phyloP scores from a whole-genome alignment of 2,329 filamentous ascomycete genomes.

The Fusarium solani-melongenae region DNA sequence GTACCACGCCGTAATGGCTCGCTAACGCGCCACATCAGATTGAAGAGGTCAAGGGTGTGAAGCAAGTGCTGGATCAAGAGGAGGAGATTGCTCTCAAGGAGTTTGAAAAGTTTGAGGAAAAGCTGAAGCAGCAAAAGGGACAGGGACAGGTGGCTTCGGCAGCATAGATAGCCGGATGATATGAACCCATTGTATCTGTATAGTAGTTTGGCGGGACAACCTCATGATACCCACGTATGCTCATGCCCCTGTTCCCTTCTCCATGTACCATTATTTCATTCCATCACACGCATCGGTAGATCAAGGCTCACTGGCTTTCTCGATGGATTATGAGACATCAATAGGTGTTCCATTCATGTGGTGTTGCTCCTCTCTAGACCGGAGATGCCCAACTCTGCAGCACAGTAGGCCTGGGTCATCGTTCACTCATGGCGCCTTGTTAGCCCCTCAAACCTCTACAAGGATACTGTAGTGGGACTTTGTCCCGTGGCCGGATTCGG shows the following conservation, averaged over 20 bases:
- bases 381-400: not conserved
- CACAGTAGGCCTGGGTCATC: slow-evolving; percentile 2
- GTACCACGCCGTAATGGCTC: not conserved
- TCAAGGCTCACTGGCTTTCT: not conserved
- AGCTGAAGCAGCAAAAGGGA: slow-evolving; percentile 67
- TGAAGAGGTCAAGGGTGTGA: slow-evolving; percentile 92
- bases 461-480: not conserved
- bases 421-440: slow-evolving; percentile 5
- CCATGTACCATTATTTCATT: not conserved
- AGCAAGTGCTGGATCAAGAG: slow-evolving; percentile 90
- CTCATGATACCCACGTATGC: slow-evolving; percentile 43
- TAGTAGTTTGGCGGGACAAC: slow-evolving; percentile 37
- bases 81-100: slow-evolving; percentile 88
- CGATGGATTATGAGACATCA: not conserved
- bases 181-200: slow-evolving; percentile 28
- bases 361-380: not conserved
- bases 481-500: not conserved
- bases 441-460: not conserved
- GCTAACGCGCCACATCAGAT: slow-evolving; percentile 69
- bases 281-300: not conserved
- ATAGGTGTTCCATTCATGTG: not conserved
- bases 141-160: slow-evolving; percentile 36
- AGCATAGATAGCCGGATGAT: slow-evolving; percentile 3
- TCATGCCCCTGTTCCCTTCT: slow-evolving; percentile 3
- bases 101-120: slow-evolving; percentile 96